Conservation (phyloP, 2,329 filamentous ascomycete species). For the Phialophora tarda region DNA sequence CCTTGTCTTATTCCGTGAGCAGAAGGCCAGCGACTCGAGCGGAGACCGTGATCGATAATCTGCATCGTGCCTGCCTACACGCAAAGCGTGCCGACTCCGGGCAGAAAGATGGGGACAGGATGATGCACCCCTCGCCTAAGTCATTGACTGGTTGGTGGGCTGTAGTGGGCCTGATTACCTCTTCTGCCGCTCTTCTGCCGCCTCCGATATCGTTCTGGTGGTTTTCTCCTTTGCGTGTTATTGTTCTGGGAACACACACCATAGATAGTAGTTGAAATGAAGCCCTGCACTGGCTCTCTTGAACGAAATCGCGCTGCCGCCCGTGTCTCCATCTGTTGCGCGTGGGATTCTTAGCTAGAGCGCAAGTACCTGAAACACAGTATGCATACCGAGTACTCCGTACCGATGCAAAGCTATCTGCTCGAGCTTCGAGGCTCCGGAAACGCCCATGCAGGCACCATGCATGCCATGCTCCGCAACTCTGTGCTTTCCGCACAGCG, state of each 20-base stretch:
- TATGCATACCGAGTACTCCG: not conserved
- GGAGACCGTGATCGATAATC: conserved; percentile 8
- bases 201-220: conserved; percentile 6
- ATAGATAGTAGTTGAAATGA: not conserved
- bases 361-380: not conserved
- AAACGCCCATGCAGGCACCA: not conserved
- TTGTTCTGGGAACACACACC: not conserved
- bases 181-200: not conserved
- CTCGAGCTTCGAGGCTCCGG: conserved; percentile 1
- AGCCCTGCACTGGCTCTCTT: not conserved
- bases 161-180: conserved; percentile 2
- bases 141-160: not conserved
- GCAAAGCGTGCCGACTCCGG: not conserved
- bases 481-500: not conserved
- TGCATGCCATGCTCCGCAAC: conserved; percentile 3
- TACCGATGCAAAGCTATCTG: conserved; percentile 1
- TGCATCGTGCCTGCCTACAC: not conserved
- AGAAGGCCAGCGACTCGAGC: not conserved
- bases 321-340: not conserved
- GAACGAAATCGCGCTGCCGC: too few species aligned
- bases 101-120: not conserved
- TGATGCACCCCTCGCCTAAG: conserved; percentile 9
- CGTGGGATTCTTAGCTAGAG: not conserved
- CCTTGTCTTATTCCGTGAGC: not conserved
- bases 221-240: not conserved